Evolutionary conservation across 2,329 filamentous ascomycete genomes (phyloP).

Genomic region (Xylogone sp.): DNA sequence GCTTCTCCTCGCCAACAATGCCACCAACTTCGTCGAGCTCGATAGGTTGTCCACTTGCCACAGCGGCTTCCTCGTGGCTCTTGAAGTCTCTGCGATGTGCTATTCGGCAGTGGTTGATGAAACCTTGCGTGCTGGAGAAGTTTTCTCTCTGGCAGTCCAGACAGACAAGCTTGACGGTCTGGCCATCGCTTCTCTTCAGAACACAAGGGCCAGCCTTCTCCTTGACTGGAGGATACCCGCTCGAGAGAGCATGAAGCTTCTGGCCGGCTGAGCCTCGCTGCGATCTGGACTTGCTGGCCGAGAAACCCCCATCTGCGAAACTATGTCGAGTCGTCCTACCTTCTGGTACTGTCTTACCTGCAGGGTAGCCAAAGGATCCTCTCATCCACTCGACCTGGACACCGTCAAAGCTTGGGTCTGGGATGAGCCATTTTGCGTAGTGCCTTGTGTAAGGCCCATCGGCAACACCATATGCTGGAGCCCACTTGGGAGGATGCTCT

Average conservation of each 20-base stretch:
- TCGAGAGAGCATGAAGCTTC: constrained; percentile 66
- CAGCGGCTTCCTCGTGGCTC: constrained; percentile 90
- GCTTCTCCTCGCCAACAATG: constrained; percentile 41
- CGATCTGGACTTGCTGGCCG: constrained; percentile 46
- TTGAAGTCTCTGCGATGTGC: constrained; percentile 91
- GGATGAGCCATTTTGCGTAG: constrained; percentile 93
- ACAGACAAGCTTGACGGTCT: constrained; percentile 87
- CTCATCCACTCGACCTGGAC: constrained; percentile 39
- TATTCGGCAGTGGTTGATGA: constrained; percentile 98
- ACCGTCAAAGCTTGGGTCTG: constrained; percentile 82
- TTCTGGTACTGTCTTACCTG: constrained; percentile 49
- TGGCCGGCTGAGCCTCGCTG: constrained; percentile 56
- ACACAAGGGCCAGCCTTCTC: constrained; percentile 80
- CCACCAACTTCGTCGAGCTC: constrained; percentile 60
- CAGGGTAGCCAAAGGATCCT: constrained; percentile 20
- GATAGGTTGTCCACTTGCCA: constrained; percentile 79
- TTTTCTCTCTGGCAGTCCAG: constrained; percentile 83
- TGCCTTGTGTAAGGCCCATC: constrained; percentile 93
- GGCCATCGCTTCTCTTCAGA: constrained; percentile 79
- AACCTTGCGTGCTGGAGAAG: constrained; percentile 96
- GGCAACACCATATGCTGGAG: constrained; percentile 83
- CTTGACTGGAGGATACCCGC: constrained; percentile 68
- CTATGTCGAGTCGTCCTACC: constrained; percentile 78
- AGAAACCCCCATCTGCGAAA: constrained; percentile 49
- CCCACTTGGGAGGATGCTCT: constrained; percentile 68